These are phyloP conservation scores for Calonectria fujianensis DNA, from an alignment of 2,329 filamentous ascomycete genomes.

Conservation along the genomic window DNA sequence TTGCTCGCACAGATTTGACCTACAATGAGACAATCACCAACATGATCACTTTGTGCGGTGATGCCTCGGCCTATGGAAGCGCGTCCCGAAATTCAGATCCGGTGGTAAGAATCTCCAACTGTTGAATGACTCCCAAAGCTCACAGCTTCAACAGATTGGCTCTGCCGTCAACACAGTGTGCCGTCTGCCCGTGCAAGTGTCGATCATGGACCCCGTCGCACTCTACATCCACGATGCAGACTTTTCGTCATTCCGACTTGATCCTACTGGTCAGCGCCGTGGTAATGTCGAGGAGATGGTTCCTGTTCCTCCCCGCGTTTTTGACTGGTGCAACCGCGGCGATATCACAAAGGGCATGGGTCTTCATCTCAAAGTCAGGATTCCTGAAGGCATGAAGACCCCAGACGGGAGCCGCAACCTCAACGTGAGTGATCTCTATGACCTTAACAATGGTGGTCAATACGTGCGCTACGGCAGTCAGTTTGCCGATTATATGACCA, in stretches of 20 bases:
- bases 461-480: constrained; percentile 20
- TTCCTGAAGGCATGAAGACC: not conserved
- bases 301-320: not conserved
- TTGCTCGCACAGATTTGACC: not conserved
- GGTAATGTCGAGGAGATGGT: constrained; percentile 15
- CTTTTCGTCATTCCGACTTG: constrained; percentile 14
- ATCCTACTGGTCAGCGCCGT: constrained; percentile 3
- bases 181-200: not conserved
- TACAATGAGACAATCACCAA: not conserved
- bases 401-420: not conserved
- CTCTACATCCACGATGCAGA: constrained; percentile 19
- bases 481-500: constrained; percentile 16
- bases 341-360: constrained; percentile 6
- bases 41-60: constrained; percentile 10
- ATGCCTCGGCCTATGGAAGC: constrained; percentile 1
- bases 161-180: not conserved
- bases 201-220: constrained; percentile 1
- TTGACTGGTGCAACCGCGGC: constrained; percentile 4
- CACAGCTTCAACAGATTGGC: not conserved
- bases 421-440: constrained; percentile 8
- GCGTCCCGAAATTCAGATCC: constrained; percentile 13
- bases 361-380: constrained; percentile 7
- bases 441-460: constrained; percentile 14
- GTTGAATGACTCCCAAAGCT: not conserved
- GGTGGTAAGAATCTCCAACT: not conserved